Evolutionary conservation across 129 eudicot genomes (phyloP), one percentile per base, ranked within the genome.

Genomic region (Mikania micrantha): DNA sequence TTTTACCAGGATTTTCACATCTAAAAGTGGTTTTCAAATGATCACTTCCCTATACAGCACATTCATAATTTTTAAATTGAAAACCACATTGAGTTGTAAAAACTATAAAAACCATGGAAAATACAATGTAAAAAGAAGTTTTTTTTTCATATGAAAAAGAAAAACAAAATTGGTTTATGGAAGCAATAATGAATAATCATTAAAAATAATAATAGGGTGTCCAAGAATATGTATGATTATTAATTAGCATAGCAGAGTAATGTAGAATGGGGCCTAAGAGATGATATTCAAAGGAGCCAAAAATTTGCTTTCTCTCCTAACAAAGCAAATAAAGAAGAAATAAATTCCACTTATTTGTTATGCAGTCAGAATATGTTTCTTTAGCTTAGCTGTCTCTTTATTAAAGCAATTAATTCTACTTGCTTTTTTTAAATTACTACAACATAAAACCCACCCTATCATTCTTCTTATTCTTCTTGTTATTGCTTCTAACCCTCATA

Each of bases 261-360:
- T 76, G 69, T 49, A 52, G 44, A 38, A 64, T 56, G 62, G 62
- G 62, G 50, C 38, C 40, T 31, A 35, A n/a, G 56, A 70, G 66
- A 77, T 77, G 34, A 53, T 77, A 72, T 72, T 78, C 74, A 72
- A 72, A 78, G 77, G 78, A 71, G 78, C 82, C 78, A 78, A 78
- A 72, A 78, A 71, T 67, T 67, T 78, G 69, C 82, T 78, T 72
- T 78, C 82, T 72, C 82, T 78, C 62, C 17, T 72, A 78, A 66
- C 82, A 78, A 78, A 78, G 82, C 82, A 78, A 64, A 70, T 68
- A 68, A 60, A 69, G 74, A 52, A 60, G 59, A 73, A 66, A 66
- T 76, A 45, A 76, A 76, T 74, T 48, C 49, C 80, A 76, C 75
- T 52, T 28, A 74, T 68, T 32, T 60, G 7, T 70, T 64, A 58